phyloP scores from a whole-genome alignment of 83 land plant species.

The Isoetes engelmannii region DNA sequence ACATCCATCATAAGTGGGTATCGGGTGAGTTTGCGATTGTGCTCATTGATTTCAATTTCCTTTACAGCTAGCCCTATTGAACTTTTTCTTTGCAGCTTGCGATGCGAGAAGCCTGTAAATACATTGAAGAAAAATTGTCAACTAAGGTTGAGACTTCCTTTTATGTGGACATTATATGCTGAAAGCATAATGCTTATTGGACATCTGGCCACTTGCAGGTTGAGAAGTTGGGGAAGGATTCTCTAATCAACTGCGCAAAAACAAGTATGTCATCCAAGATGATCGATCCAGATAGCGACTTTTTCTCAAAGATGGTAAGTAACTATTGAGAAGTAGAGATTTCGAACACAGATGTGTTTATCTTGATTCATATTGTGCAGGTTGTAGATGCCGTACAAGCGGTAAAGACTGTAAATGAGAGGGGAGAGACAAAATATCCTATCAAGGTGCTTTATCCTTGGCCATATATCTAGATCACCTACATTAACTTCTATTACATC shows the following conservation, averaged over 20 bases:
- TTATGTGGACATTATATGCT: background rate
- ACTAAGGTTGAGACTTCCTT: constrained; percentile 47
- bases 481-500: no score
- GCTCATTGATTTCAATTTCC: background rate
- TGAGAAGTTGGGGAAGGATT: constrained; percentile 89
- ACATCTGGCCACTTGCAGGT: constrained; percentile 39
- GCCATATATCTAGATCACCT: no score
- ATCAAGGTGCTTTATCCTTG: constrained; percentile 53
- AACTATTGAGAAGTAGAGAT: no score
- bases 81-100: constrained; percentile 57
- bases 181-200: background rate
- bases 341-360: background rate
- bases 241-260: constrained; percentile 82
- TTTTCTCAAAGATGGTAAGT: constrained; percentile 79
- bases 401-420: constrained; percentile 74
- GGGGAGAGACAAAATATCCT: constrained; percentile 86
- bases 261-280: constrained; percentile 98
- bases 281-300: constrained; percentile 74
- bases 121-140: constrained; percentile 86
- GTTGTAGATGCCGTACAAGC: constrained; percentile 96
- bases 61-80: no score
- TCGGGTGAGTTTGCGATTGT: constrained; percentile 44
- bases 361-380: constrained; percentile 25
- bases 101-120: constrained; percentile 96
- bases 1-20: constrained; percentile 98